Evolutionary conservation across 2,329 filamentous ascomycete species (phyloP).

Genomic region (Aspergillus vadensis): DNA sequence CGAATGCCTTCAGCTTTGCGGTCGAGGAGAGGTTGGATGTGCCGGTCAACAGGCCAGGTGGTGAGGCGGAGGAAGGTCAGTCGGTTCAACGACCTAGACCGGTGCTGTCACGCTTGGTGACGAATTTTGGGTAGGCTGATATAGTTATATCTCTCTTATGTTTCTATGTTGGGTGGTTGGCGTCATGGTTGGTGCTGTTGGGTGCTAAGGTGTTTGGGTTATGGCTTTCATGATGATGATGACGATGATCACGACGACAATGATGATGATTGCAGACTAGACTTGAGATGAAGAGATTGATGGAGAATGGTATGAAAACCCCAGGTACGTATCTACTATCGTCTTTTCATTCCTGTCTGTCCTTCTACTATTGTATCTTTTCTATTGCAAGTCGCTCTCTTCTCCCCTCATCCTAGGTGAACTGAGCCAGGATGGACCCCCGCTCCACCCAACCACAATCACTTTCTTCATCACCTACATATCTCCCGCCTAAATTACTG

Average conservation of each 20-base stretch:
- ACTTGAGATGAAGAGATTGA: neutral
- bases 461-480: neutral
- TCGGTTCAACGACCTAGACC: conserved; percentile 34
- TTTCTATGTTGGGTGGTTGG: neutral
- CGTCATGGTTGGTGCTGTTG: neutral
- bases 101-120: conserved; percentile 39
- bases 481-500: neutral
- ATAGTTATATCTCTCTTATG: neutral
- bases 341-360: too few species aligned
- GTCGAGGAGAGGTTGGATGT: neutral
- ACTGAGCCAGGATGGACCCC: neutral
- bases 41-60: neutral
- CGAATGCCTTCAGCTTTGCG: neutral
- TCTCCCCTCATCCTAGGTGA: neutral
- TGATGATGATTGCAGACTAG: neutral
- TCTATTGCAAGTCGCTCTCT: too few species aligned
- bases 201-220: neutral
- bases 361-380: too few species aligned
- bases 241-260: neutral
- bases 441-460: neutral
- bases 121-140: conserved; percentile 31
- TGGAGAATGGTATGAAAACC: neutral
- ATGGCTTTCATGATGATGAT: neutral
- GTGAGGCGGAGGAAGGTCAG: neutral
- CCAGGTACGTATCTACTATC: too few species aligned